Conservation (phyloP, 768 basidiomycete species). For the Rossbeevera mucosa region DNA sequence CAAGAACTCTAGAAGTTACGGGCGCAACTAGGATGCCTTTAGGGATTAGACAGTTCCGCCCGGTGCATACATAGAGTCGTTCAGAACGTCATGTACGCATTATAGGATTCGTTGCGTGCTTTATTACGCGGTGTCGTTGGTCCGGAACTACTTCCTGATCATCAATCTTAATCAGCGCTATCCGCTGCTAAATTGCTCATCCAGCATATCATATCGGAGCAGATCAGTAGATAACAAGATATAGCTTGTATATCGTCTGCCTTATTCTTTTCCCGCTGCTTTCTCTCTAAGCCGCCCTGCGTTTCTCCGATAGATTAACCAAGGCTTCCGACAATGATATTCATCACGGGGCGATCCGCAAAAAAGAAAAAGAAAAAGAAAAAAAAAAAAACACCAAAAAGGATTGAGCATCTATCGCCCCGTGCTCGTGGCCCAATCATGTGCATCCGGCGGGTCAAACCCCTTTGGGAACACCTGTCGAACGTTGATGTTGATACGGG, state of each 20-base stretch:
- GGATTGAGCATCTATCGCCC: background rate
- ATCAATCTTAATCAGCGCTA: background rate
- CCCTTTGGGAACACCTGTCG: slow-evolving; percentile 82
- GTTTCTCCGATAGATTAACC: background rate
- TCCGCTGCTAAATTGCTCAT: background rate
- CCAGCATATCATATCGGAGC: slow-evolving; percentile 2
- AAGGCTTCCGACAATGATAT: background rate
- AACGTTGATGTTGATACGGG: slow-evolving; percentile 89
- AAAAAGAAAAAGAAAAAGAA: background rate
- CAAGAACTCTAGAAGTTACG: slow-evolving; percentile 24
- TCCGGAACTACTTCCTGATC: slow-evolving; percentile 6
- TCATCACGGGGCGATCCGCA: background rate
- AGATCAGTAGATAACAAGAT: slow-evolving; percentile 13
- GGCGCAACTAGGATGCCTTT: background rate
- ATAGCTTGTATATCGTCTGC: background rate
- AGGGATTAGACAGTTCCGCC: background rate
- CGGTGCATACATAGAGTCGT: background rate
- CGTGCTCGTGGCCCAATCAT: slow-evolving; percentile 1
- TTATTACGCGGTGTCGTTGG: slow-evolving; percentile 25
- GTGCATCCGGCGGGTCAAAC: slow-evolving; percentile 37
- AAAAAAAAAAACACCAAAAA: no score
- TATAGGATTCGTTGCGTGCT: background rate
- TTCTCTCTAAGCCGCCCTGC: background rate
- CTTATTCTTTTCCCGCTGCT: background rate
- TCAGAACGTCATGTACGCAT: slow-evolving; percentile 4